Evolutionary conservation across 1,284 basidiomycete species (phyloP), one percentile per base, ranked within the genome.

Genomic region (Ceratobasidium sp.): DNA sequence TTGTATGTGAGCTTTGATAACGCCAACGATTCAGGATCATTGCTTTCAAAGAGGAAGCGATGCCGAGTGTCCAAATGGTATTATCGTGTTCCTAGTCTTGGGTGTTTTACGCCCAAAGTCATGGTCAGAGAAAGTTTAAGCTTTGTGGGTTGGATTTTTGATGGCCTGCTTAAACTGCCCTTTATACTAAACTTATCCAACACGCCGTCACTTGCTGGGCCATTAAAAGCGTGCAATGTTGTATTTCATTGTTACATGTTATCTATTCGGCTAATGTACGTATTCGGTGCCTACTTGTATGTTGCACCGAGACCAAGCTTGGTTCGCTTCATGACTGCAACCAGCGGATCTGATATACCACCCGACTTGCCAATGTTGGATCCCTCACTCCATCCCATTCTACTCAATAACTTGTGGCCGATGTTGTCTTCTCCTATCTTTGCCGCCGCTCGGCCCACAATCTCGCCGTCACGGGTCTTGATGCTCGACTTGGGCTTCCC

Each of bases 321-420:
- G 20, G 70, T 67, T 43, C 43, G 67, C 54, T 73, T 73, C 52
- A 73, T 73, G 4, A 72, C 68, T 5, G 70, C 72, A 1, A 54
- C 52, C 20, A 73, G 52, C 31, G 73, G 73, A 20, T 70, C 72
- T 13, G 68, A 60, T 20, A 73, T 45, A 8, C 73, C 73, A 5
- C 70, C 72, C n/a, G 64, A 65, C 32, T 49, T 72, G 4, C 73
- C 73, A 42, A 73, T 73, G 32, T 45, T 69, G 27, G 71, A 69
- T 6, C 73, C 73, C 29, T 73, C 72, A 15, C 34, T 70, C 73
- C 73, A 73, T 13, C 93, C 93, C 93, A 95, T 55, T 91, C 92
- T 77, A 93, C 94, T 40, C 71, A 93, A 76, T 86, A 94, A 85
- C 77, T 80, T 84, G 79, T 92, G 93, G 0, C 92, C 92, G 68